Percentiles rank a stretch among this genome's conserved stretches.
Conservation (phyloP, 75 land plant species). For the Pinus albicaulis region DNA sequence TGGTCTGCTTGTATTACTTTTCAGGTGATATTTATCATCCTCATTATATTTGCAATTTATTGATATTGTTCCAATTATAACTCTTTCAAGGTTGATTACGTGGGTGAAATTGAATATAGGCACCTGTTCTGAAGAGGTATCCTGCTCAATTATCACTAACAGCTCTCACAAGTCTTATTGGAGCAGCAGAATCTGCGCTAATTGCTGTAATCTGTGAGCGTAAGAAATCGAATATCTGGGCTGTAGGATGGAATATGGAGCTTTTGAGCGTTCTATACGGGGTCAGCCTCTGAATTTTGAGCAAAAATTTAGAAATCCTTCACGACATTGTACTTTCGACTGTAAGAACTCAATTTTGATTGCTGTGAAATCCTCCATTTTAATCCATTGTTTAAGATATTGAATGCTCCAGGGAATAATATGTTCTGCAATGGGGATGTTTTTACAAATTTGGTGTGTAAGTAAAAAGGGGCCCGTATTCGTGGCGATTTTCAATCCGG, state of each 20-base stretch:
- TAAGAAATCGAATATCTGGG: slow-evolving; percentile 28
- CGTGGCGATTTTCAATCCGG: background rate
- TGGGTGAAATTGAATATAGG: slow-evolving; percentile 20
- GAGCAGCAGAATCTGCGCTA: slow-evolving; percentile 44
- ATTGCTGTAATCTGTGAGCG: slow-evolving; percentile 25
- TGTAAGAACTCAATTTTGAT: no score
- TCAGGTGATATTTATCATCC: slow-evolving; percentile 30
- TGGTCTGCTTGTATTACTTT: slow-evolving; percentile 36
- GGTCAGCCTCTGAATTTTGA: slow-evolving; percentile 12
- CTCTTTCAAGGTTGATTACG: no score
- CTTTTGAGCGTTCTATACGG: slow-evolving; percentile 44
- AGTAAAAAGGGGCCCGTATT: background rate
- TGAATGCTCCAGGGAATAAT: background rate
- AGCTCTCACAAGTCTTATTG: slow-evolving; percentile 50
- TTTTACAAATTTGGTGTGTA: background rate
- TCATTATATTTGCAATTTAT: background rate
- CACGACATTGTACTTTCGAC: no score
- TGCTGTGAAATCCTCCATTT: no score
- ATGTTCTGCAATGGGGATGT: background rate
- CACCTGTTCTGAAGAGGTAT: slow-evolving; percentile 32
- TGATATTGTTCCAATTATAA: no score
- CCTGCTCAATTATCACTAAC: slow-evolving; percentile 61
- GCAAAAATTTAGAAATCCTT: background rate
- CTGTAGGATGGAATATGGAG: slow-evolving; percentile 34
- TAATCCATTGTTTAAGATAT: background rate